Percentiles rank a stretch among this genome's conserved stretches.
These are phyloP conservation scores for Xylaria sp. DNA, from an alignment of 2,329 filamentous ascomycete genomes.

Conservation along the genomic window DNA sequence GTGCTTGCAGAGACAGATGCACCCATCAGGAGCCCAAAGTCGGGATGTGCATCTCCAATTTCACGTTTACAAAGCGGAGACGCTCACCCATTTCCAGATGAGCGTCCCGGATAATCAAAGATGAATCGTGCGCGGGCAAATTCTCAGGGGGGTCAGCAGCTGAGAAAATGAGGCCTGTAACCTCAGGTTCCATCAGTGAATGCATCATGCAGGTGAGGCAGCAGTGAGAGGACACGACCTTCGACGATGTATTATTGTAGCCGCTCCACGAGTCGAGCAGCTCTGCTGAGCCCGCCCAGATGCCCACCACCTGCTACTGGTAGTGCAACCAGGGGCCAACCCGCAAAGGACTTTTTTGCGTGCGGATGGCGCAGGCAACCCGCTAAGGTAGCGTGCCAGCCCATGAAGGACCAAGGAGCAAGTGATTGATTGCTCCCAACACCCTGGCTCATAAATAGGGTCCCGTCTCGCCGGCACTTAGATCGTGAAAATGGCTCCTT, in stretches of 20 bases:
- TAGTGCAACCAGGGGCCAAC: neutral
- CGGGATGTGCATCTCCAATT: no score
- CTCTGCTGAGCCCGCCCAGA: no score
- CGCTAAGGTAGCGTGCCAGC: neutral
- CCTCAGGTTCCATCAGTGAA: constrained; percentile 6
- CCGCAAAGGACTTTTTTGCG: constrained; percentile 32
- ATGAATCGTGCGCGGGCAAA: neutral
- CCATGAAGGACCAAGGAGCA: neutral
- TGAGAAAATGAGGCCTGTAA: constrained; percentile 18
- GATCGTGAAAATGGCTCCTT: neutral
- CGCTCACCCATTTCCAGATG: neutral
- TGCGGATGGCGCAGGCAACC: constrained; percentile 17
- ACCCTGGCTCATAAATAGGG: neutral
- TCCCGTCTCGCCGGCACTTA: neutral
- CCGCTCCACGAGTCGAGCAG: no score
- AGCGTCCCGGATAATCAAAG: neutral
- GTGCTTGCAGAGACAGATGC: neutral
- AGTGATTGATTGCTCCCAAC: neutral
- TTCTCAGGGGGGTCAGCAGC: constrained; percentile 10
- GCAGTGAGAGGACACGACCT: constrained; percentile 24
- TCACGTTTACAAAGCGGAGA: no score
- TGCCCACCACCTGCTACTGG: neutral
- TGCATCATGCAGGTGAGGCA: constrained; percentile 28
- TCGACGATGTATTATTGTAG: no score
- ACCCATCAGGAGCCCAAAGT: neutral